A percentile compares a stretch with the other conserved stretches of the same genome.
phyloP scores from a whole-genome alignment of 345 rosid species.

The Carallia brachiata region DNA sequence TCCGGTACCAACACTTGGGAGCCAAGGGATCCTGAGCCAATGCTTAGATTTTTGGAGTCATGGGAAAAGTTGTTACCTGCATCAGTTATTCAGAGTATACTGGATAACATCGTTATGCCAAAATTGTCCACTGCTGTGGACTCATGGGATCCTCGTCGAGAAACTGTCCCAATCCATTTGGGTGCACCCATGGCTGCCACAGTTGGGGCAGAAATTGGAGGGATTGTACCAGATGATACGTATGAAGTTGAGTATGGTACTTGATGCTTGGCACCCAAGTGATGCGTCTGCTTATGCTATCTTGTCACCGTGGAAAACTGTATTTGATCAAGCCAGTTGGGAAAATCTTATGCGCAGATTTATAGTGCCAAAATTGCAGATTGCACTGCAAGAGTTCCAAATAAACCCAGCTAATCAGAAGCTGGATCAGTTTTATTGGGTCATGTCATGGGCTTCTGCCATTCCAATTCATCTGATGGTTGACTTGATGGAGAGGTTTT shows the following conservation, averaged over 20 bases:
- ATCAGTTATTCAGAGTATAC: conserved; percentile 55
- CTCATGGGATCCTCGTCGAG: conserved; percentile 79
- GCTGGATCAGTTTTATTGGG: conserved; percentile 75
- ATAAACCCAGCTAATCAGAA: conserved; percentile 77
- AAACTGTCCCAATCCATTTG: conserved; percentile 86
- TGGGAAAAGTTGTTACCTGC: conserved; percentile 79
- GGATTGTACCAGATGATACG: conserved; percentile 72
- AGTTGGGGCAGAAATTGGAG: conserved; percentile 75
- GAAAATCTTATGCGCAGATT: conserved; percentile 81
- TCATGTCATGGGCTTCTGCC: conserved; percentile 76
- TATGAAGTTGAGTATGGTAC: conserved; percentile 74
- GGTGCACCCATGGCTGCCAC: conserved; percentile 97
- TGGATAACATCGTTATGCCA: conserved; percentile 66
- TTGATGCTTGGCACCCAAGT: conserved; percentile 92
- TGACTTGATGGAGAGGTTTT: conserved; percentile 80
- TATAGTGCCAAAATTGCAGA: conserved; percentile 90
- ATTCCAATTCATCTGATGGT: conserved; percentile 87
- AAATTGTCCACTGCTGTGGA: conserved; percentile 82
- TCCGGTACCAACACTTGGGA: conserved; percentile 90
- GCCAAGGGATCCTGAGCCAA: conserved; percentile 88
- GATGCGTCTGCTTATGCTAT: conserved; percentile 82
- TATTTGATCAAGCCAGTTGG: conserved; percentile 86
- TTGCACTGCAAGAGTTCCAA: conserved; percentile 75
- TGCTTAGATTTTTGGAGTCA: conserved; percentile 81
- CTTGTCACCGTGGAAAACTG: conserved; percentile 88